Base-by-base conservation (phyloP, 108 stramenopile species). In the Schizochytrium sp. region DNA sequence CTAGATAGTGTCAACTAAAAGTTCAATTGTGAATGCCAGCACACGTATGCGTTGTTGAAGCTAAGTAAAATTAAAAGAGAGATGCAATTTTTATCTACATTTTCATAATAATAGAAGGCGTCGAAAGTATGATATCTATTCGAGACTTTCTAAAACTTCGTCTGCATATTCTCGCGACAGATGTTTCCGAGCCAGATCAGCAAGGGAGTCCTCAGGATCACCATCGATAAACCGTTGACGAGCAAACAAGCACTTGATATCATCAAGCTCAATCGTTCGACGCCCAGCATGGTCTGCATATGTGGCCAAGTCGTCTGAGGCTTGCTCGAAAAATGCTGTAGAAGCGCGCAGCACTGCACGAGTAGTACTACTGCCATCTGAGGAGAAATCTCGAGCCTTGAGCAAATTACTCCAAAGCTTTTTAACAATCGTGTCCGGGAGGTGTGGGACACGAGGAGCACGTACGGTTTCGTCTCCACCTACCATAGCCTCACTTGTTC, bases 211-310 rank as follows among this genome's bases (percentile, higher is more conserved):
- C 1, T 69, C 64, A 7, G 28, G 64, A 2, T 69, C 64, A 15
- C 64, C 64, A 44, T 38, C 64, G 0, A 69, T 69, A 15, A 69
- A 44, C 19, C 64, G 64, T 15, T 69, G 64, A 8, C 64, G 12
- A 8, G 64, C 64, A 69, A 69, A 69, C 19, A 69, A 44, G 28
- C 64, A 69, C 10, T 44, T 38, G 42, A 69, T 44, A 2, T 69
- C 64, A 38, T 38, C 12, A 38, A 69, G 40, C 28, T 69, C 64
- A 15, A 69, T 69, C 42, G 64, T 69, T 12, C 64, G 64, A 44
- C 64, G 64, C 2, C 64, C 64, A 44, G 42, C 64, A 44, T 69
- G 64, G 64, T 69, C 64, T 44, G 64, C 64, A 44, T 69, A 69
- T 10, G 42, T 69, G 10, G 64, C 64, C 10, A 69, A 44, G 44